A percentile compares a stretch with the other conserved stretches of the same genome.
These are phyloP conservation scores for Picea mariana DNA, from an alignment of 83 land plant genomes.

Conservation along the genomic window DNA sequence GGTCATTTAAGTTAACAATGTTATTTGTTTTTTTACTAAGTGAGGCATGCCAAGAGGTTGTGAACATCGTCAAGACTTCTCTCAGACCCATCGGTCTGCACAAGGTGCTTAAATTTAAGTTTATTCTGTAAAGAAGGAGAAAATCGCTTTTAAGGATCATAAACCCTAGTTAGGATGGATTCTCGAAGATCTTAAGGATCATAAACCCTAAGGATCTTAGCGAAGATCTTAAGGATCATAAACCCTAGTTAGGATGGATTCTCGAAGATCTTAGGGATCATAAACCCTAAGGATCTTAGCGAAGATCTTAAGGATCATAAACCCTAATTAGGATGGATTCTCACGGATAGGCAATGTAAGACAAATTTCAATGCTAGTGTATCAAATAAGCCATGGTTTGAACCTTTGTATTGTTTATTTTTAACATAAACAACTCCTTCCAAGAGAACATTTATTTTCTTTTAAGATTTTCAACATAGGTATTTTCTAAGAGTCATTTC, in stretches of 20 bases:
- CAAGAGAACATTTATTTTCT: too few species aligned
- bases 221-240: neutral
- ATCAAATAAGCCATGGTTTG: too few species aligned
- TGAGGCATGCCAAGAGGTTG: constrained; percentile 88
- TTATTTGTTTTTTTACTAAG: constrained; percentile 27
- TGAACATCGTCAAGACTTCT: constrained; percentile 87
- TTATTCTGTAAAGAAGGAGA: too few species aligned
- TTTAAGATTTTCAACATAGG: too few species aligned
- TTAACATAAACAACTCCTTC: too few species aligned
- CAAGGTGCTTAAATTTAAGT: constrained; percentile 35
- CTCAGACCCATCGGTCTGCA: constrained; percentile 95
- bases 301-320: neutral
- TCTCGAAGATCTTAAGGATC: neutral
- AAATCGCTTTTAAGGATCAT: neutral
- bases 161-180: neutral
- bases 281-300: neutral
- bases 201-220: neutral
- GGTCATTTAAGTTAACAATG: neutral
- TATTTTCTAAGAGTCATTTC: too few species aligned
- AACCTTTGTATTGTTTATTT: too few species aligned
- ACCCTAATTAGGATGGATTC: neutral
- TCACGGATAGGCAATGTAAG: neutral
- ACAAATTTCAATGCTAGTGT: neutral
- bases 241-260: neutral
- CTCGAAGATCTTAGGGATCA: neutral